Conservation (phyloP, 2,329 filamentous ascomycete genomes). For the Rhynchosporium graminicola region DNA sequence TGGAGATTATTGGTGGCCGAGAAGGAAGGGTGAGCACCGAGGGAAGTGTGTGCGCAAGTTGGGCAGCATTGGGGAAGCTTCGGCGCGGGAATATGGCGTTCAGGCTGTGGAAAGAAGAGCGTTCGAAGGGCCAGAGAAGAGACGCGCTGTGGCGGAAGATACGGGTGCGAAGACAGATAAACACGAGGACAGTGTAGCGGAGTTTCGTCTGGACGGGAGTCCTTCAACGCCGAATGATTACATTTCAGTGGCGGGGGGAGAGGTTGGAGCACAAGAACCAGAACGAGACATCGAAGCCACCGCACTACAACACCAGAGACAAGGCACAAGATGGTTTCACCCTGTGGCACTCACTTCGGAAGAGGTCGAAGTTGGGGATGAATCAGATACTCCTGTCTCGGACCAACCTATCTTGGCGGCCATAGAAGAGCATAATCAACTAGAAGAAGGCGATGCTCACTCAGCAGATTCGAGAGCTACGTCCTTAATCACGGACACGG, state of each 20-base stretch:
- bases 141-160: background rate
- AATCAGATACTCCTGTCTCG: too few species aligned
- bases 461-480: background rate
- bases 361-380: background rate
- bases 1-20: conserved; percentile 36
- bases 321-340: background rate
- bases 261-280: background rate
- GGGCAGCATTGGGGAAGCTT: background rate
- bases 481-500: too few species aligned
- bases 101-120: conserved; percentile 9
- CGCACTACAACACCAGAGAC: background rate
- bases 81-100: conserved; percentile 16
- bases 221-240: background rate
- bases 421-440: background rate
- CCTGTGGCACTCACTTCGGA: background rate
- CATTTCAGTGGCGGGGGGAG: background rate
- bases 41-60: conserved; percentile 2
- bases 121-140: background rate
- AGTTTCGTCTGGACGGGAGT: background rate
- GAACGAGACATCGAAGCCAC: background rate
- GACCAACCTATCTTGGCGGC: too few species aligned
- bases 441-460: background rate
- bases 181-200: background rate
- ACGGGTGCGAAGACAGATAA: background rate
- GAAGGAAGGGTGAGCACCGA: conserved; percentile 27